Conservation (phyloP, 2,329 filamentous ascomycete species). For the Pseudogymnoascus sp. region DNA sequence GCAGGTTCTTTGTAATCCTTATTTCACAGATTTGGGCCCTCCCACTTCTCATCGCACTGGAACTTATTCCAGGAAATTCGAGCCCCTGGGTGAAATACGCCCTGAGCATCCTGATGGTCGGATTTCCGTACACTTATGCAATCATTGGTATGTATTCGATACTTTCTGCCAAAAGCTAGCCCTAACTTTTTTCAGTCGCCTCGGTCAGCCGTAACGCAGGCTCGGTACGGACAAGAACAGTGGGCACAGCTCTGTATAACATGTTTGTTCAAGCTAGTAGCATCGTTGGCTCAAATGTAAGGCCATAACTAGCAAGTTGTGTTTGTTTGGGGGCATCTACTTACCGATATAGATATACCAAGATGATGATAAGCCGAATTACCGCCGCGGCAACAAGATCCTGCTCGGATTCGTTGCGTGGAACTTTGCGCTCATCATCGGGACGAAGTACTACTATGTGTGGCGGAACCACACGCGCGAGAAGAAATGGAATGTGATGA, state of each 20-base stretch:
- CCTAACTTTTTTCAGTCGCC: constrained; percentile 38
- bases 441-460: constrained; percentile 42
- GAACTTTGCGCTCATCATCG: constrained; percentile 39
- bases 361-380: constrained; percentile 42
- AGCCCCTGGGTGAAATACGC: constrained; percentile 25
- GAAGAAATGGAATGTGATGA: constrained; percentile 37
- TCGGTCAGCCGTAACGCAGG: constrained; percentile 52
- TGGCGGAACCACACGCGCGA: constrained; percentile 35
- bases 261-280: constrained; percentile 41
- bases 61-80: constrained; percentile 19
- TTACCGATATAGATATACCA: constrained; percentile 29
- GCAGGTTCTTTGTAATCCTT: constrained; percentile 30
- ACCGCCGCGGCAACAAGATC: constrained; percentile 46
- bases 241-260: constrained; percentile 57
- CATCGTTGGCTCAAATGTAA: constrained; percentile 29
- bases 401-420: constrained; percentile 42
- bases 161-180: constrained; percentile 37
- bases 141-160: constrained; percentile 35
- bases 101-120: constrained; percentile 26
- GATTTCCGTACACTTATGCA: constrained; percentile 13
- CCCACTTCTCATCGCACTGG: constrained; percentile 30
- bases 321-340: background rate
- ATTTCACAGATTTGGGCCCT: constrained; percentile 32
- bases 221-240: constrained; percentile 52
- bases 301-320: constrained; percentile 3